These are phyloP conservation scores for Colletotrichum higginsianum DNA, from an alignment of 2,329 filamentous ascomycete genomes.

Conservation along the genomic window DNA sequence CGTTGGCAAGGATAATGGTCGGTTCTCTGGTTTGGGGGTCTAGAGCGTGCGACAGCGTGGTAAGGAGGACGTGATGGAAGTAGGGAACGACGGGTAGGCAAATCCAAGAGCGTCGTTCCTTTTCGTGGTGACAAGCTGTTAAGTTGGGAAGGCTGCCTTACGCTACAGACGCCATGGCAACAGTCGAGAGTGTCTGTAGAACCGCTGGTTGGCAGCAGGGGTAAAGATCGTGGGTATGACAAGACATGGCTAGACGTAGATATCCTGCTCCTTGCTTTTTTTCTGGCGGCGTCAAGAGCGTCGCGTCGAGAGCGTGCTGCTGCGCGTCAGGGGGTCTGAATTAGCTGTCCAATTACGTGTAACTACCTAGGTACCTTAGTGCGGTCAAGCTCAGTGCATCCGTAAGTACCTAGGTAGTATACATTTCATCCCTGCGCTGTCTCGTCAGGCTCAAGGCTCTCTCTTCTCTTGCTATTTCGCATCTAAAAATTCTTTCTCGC, in stretches of 20 bases:
- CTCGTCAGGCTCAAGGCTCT: background rate
- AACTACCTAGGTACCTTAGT: background rate
- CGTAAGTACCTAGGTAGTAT: too few relatives aligned
- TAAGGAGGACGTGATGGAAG: background rate
- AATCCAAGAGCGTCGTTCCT: background rate
- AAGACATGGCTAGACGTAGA: background rate
- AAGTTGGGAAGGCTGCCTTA: conserved; percentile 1
- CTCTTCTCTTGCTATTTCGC: background rate
- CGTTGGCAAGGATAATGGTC: background rate
- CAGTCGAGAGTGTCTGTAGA: conserved; percentile 1
- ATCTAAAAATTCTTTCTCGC: conserved; percentile 46
- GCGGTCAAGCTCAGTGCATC: too few relatives aligned
- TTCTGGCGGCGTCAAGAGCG: background rate
- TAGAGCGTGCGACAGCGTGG: background rate
- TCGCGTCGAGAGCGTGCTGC: conserved; percentile 12
- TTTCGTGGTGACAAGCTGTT: background rate
- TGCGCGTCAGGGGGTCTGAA: conserved; percentile 6
- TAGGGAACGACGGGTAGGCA: background rate
- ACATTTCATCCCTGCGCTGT: too few relatives aligned
- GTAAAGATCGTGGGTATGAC: background rate
- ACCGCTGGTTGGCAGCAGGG: background rate
- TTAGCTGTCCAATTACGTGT: conserved; percentile 8
- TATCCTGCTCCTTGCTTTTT: background rate
- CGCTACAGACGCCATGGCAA: conserved; percentile 1
- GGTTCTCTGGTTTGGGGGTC: background rate